A percentile compares a stretch with the other conserved stretches of the same genome.
phyloP scores from a whole-genome alignment of 202 grass and related monocot species.

The Schoenoplectus tabernaemontani region DNA sequence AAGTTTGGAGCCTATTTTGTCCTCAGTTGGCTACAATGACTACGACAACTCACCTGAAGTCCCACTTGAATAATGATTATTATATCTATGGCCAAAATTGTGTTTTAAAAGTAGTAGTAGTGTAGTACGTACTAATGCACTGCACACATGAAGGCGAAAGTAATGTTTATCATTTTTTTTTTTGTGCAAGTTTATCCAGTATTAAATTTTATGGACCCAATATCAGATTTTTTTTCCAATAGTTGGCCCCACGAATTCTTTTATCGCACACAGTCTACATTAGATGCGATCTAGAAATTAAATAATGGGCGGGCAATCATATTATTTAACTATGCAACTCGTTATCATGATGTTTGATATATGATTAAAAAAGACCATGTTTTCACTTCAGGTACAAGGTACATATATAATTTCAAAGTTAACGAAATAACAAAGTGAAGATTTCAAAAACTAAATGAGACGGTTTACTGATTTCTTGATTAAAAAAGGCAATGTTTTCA shows the following conservation, averaged over 20 bases:
- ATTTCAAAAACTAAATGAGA: too few species aligned
- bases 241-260: not conserved
- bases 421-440: too few species aligned
- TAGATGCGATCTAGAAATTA: not conserved
- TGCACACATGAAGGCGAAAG: not conserved
- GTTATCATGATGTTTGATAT: not conserved
- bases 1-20: not conserved
- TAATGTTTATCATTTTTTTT: not conserved
- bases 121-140: too few species aligned
- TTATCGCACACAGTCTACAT: not conserved
- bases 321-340: not conserved
- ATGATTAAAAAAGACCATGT: not conserved
- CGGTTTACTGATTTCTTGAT: too few species aligned
- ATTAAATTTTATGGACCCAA: too few species aligned
- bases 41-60: constrained; percentile 15
- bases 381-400: not conserved
- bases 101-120: not conserved
- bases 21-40: constrained; percentile 16
- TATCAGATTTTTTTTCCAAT: not conserved
- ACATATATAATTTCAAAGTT: not conserved
- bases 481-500: too few species aligned
- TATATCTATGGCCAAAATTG: not conserved
- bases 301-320: not conserved
- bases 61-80: not conserved
- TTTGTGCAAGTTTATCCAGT: not conserved